Evolutionary conservation across 2,329 filamentous ascomycete genomes (phyloP).

Genomic region (Orbilia brochopaga): DNA sequence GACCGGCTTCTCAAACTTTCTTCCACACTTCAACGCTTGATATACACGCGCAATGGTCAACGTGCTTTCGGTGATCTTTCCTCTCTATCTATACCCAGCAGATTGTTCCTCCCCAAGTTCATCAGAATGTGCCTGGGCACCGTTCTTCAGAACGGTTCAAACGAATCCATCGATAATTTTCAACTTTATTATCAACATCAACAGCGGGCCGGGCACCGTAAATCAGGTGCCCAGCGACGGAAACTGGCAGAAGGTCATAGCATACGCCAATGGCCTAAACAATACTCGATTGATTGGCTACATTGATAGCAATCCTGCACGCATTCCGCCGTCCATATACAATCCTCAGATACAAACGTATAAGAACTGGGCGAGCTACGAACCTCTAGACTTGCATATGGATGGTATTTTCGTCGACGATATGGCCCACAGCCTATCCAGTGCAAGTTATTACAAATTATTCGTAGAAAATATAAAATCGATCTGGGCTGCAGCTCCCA

Average conservation of each 20-base stretch:
- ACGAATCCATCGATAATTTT: constrained; percentile 22
- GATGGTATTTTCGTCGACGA: constrained; percentile 41
- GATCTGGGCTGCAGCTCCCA: constrained; percentile 10
- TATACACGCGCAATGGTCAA: constrained; percentile 20
- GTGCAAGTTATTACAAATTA: constrained; percentile 12
- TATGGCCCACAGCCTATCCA: constrained; percentile 12
- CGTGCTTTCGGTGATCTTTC: constrained; percentile 27
- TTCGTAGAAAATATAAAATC: constrained; percentile 29
- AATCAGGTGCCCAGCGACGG: constrained; percentile 14
- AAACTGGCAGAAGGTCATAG: constrained; percentile 29
- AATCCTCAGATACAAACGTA: constrained; percentile 28
- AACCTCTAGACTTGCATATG: constrained; percentile 18
- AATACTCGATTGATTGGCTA: constrained; percentile 32
- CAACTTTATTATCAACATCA: constrained; percentile 30
- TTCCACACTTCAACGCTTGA: not conserved
- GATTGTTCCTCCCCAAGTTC: constrained; percentile 6
- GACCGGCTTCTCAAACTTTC: not conserved
- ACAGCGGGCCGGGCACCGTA: constrained; percentile 17
- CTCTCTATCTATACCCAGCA: constrained; percentile 28
- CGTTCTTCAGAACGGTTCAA: constrained; percentile 25
- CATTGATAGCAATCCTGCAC: constrained; percentile 26
- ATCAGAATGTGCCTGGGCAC: constrained; percentile 24
- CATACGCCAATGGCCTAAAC: constrained; percentile 22
- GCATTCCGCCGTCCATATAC: constrained; percentile 12
- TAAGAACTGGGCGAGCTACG: constrained; percentile 26